Conservation (phyloP, 1,284 basidiomycete genomes). For the Ustilago lituana region DNA sequence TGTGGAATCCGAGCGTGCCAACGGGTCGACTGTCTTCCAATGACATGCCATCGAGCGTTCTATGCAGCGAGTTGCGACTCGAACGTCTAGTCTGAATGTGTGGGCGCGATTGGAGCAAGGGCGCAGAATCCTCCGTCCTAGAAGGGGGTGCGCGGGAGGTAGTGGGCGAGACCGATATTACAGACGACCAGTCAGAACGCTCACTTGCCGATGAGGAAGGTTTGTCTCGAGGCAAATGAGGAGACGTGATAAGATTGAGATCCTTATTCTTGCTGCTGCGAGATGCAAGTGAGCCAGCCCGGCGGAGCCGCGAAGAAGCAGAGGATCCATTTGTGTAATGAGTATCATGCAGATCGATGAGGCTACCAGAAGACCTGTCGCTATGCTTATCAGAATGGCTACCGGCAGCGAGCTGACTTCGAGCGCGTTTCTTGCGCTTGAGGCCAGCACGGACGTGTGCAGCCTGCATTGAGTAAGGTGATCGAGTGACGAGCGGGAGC, state of each 20-base stretch:
- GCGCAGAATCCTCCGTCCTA: conserved; percentile 1
- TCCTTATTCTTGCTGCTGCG: conserved; percentile 14
- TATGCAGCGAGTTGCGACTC: conserved; percentile 35
- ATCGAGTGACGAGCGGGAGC: conserved; percentile 12
- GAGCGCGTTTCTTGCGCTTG: conserved; percentile 43
- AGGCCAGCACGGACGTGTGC: conserved; percentile 30
- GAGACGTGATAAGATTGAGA: conserved; percentile 28
- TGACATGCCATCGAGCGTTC: conserved; percentile 34
- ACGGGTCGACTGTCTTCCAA: conserved; percentile 25
- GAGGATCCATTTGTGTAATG: background rate
- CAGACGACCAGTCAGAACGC: conserved; percentile 44
- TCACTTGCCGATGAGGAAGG: conserved; percentile 42
- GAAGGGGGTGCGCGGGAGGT: conserved; percentile 23
- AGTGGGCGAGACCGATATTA: conserved; percentile 33
- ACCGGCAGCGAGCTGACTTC: conserved; percentile 10
- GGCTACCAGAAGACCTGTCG: background rate
- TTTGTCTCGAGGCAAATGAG: conserved; percentile 31
- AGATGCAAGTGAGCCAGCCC: background rate
- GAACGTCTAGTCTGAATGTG: conserved; percentile 31
- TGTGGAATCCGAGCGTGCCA: conserved; percentile 8
- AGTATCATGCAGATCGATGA: background rate
- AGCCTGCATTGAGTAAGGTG: conserved; percentile 21
- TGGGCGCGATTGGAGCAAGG: conserved; percentile 2
- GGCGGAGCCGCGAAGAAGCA: background rate
- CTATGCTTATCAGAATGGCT: background rate